Percentiles rank a stretch among this genome's conserved stretches.
Conservation (phyloP, 2,329 filamentous ascomycete species). For the Ophiocordyceps australis region DNA sequence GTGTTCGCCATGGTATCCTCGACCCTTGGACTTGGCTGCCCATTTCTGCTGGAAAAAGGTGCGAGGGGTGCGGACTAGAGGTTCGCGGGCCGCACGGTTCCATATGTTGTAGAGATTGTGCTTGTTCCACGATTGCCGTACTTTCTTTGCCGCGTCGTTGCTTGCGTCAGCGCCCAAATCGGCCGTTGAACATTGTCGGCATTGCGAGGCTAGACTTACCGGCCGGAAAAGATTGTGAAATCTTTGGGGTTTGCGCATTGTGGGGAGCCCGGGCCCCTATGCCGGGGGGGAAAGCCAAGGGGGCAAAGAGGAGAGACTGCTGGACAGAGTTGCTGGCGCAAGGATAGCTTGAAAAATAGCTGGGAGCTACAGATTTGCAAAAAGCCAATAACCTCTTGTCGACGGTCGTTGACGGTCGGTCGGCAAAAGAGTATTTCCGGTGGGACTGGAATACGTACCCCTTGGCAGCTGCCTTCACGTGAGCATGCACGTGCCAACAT, state of each 20-base stretch:
- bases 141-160: conserved; percentile 40
- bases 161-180: conserved; percentile 2
- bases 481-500: no score
- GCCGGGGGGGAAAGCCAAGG: background rate
- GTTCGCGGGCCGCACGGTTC: conserved; percentile 13
- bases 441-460: no score
- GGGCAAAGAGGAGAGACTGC: background rate
- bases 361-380: no score
- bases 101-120: conserved; percentile 86
- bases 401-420: no score
- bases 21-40: conserved; percentile 65
- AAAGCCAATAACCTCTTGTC: no score
- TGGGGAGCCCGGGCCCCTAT: conserved; percentile 14
- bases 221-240: conserved; percentile 50
- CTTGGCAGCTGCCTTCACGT: no score
- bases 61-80: conserved; percentile 13
- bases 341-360: no score
- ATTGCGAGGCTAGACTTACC: conserved; percentile 23
- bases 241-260: conserved; percentile 36
- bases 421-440: no score
- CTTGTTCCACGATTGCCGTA: conserved; percentile 94
- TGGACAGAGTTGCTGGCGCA: background rate
- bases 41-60: conserved; percentile 99
- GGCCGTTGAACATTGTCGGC: no score
- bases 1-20: conserved; percentile 88